Evolutionary conservation across 2,329 filamentous ascomycete species (phyloP), one percentile per base, ranked within the genome.

Genomic region (Alternaria panax): DNA sequence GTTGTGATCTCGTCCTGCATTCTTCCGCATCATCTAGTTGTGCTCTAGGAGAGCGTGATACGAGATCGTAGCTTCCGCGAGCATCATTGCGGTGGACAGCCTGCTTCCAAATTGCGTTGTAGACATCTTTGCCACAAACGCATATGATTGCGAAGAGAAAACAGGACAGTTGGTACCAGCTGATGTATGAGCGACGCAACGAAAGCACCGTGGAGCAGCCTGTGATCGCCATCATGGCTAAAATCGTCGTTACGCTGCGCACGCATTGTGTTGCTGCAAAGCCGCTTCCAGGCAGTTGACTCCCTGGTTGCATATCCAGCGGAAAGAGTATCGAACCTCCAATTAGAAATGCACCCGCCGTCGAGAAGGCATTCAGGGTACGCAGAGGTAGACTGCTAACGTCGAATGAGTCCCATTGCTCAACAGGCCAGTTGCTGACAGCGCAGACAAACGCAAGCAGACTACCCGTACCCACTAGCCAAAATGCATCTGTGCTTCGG

Each of bases 161-260:
- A 41, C 60, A 69, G 24, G 57, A 54, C 8, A 63, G 48, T 43
- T 68, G 64, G 25, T 59, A 55, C 50, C 57, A 58, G 20, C 57
- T 66, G 20, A 65, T 67, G 54, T 68, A 71, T 18, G 70, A 70
- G 16, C 70, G 69, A n/a, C 63, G 66, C 34, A 63, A 38, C 22
- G 48, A 59, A 9, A 67, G 55, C 5, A 58, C 59, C 1, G 64
- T 64, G 32, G 57, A 61, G 25, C 62, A 59, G 16, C 69, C 69
- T 6, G 50, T 42, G 41, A 67, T 57, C 5, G 61, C 66, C 11
- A 61, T 59, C 30, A 70, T 58, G 27, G 51, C 43, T 24, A 62
- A 12, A 7, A 68, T 45, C 32, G 48, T 51, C 34, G 63, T 46
- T 7, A 43, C 56, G 25, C 68, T 57, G 28, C 46, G 25, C 14